Evolutionary conservation across 805 yeast species (phyloP).

Genomic region (Candida maris): DNA sequence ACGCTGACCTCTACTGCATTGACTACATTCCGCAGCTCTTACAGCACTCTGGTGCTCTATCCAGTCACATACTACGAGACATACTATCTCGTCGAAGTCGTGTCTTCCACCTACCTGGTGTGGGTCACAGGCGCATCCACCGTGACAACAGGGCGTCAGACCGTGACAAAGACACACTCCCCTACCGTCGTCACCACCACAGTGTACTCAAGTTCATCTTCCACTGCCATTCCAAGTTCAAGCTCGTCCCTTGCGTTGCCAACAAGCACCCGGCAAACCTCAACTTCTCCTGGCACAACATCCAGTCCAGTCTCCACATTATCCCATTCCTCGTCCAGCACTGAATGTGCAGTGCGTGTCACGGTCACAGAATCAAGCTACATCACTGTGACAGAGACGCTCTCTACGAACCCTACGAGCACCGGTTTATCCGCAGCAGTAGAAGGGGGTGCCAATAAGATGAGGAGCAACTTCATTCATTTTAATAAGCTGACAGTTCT

Average conservation of each 20-base stretch:
- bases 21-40: slow-evolving; percentile 6
- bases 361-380: slow-evolving; percentile 5
- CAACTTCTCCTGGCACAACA: too few relatives aligned
- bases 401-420: slow-evolving; percentile 3
- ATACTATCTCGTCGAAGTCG: background rate
- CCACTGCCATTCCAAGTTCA: too few relatives aligned
- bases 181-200: slow-evolving; percentile 11
- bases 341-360: background rate
- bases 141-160: slow-evolving; percentile 10
- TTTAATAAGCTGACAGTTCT: background rate
- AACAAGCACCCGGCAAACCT: too few relatives aligned
- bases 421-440: background rate
- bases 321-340: background rate
- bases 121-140: slow-evolving; percentile 11
- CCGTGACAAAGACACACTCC: slow-evolving; percentile 13
- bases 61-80: slow-evolving; percentile 8
- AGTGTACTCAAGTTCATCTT: background rate
- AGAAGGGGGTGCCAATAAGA: background rate
- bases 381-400: slow-evolving; percentile 8
- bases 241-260: too few relatives aligned
- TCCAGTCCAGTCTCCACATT: too few relatives aligned
- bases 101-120: slow-evolving; percentile 14
- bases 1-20: slow-evolving; percentile 1
- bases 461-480: background rate
- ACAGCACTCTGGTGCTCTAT: slow-evolving; percentile 5